Evolutionary conservation across 495 filamentous ascomycete species (phyloP).

Genomic region (Penicillium goetzii): DNA sequence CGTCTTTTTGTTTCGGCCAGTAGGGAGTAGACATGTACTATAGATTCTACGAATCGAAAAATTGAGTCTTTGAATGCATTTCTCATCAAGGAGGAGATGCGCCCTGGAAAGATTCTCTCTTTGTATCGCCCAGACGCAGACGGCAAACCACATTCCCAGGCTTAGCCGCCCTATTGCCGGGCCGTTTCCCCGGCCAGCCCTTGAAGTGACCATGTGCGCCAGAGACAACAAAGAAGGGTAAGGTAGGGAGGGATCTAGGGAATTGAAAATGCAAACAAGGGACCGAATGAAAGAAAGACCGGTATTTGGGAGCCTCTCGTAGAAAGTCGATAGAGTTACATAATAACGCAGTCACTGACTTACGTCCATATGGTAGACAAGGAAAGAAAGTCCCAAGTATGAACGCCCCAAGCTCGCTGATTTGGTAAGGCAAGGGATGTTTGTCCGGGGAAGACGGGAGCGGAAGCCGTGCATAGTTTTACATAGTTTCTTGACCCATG

Average conservation of each 20-base stretch:
- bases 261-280: neutral
- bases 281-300: neutral
- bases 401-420: slow-evolving; percentile 16
- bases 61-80: neutral
- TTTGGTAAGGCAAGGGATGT: slow-evolving; percentile 31
- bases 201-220: slow-evolving; percentile 15
- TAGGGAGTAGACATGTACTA: neutral
- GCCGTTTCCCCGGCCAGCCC: slow-evolving; percentile 21
- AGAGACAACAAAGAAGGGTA: slow-evolving; percentile 3
- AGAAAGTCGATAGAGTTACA: neutral
- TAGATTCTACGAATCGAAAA: neutral
- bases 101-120: slow-evolving; percentile 10
- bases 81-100: neutral
- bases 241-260: neutral
- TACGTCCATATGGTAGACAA: neutral
- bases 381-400: slow-evolving; percentile 4
- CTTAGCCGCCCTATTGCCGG: slow-evolving; percentile 22
- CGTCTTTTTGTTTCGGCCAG: slow-evolving; percentile 4
- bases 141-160: slow-evolving; percentile 29
- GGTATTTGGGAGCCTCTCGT: neutral
- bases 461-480: slow-evolving; percentile 15
- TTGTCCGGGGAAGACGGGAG: slow-evolving; percentile 25
- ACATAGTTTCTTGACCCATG: slow-evolving; percentile 27
- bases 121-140: slow-evolving; percentile 18
- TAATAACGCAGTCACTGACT: neutral